These are phyloP conservation scores for Scheffersomyces coipomensis DNA, from an alignment of 805 yeast species.

Conservation along the genomic window DNA sequence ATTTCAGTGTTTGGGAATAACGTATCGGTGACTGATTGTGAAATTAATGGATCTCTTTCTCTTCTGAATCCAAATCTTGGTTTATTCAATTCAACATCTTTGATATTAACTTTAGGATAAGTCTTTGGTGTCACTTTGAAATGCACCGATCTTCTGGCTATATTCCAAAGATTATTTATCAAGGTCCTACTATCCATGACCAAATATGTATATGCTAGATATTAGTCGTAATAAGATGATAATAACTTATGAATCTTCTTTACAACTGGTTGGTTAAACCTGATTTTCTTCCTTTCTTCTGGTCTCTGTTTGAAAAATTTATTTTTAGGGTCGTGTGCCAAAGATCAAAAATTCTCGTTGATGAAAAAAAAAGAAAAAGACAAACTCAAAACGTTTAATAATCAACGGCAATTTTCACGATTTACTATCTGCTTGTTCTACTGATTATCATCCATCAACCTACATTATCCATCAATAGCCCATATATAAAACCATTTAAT, in stretches of 20 bases:
- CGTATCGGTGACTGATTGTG: conserved; percentile 38
- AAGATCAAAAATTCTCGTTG: not conserved
- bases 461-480: not conserved
- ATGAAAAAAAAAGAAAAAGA: not conserved
- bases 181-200: not conserved
- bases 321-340: not conserved
- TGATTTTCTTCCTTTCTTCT: too few relatives aligned
- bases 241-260: too few relatives aligned
- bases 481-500: not conserved
- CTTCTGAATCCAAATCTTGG: conserved; percentile 40
- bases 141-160: conserved; percentile 22
- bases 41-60: conserved; percentile 35
- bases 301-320: too few relatives aligned
- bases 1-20: conserved; percentile 38
- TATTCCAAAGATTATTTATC: conserved; percentile 7
- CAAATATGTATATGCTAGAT: too few relatives aligned
- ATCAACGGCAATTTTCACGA: too few relatives aligned
- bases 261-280: too few relatives aligned
- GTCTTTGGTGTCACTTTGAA: conserved; percentile 26
- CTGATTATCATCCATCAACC: not conserved
- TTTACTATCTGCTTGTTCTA: not conserved
- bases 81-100: conserved; percentile 36
- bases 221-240: too few relatives aligned
- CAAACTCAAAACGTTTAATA: too few relatives aligned
- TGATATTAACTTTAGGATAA: conserved; percentile 39